These are phyloP conservation scores for Arthonia radiata DNA, from an alignment of 495 filamentous ascomycete species.

Conservation along the genomic window DNA sequence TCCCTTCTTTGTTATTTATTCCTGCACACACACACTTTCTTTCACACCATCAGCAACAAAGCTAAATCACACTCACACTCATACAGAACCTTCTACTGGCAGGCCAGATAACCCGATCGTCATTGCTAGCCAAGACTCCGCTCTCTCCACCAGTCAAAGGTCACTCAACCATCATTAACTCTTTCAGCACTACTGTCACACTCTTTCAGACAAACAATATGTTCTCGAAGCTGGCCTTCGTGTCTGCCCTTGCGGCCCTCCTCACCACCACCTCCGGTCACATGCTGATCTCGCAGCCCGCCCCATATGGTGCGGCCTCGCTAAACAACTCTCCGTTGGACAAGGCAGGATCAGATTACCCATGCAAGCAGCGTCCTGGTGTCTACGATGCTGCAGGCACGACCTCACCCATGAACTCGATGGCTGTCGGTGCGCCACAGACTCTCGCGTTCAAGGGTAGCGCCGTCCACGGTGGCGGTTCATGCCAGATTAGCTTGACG, in stretches of 20 bases:
- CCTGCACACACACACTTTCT: no score
- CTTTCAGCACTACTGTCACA: no score
- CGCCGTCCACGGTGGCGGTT: slow-evolving; percentile 66
- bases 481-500: slow-evolving; percentile 65
- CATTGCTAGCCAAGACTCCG: no score
- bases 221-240: slow-evolving; percentile 11
- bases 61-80: no score
- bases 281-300: slow-evolving; percentile 43
- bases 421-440: slow-evolving; percentile 27
- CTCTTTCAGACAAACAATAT: slow-evolving; percentile 7
- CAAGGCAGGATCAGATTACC: slow-evolving; percentile 42
- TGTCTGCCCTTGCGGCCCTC: slow-evolving; percentile 21
- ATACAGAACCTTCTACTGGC: no score
- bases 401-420: slow-evolving; percentile 26
- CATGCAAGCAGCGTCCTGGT: slow-evolving; percentile 39
- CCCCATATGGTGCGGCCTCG: slow-evolving; percentile 29
- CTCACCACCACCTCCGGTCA: slow-evolving; percentile 34
- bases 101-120: no score
- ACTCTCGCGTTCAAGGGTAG: slow-evolving; percentile 27
- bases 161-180: no score
- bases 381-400: slow-evolving; percentile 16
- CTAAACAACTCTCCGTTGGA: slow-evolving; percentile 38
- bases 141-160: no score
- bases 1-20: no score
- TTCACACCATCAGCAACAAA: no score